phyloP scores from a whole-genome alignment of 208 protist species.

The Leishmania arabica region DNA sequence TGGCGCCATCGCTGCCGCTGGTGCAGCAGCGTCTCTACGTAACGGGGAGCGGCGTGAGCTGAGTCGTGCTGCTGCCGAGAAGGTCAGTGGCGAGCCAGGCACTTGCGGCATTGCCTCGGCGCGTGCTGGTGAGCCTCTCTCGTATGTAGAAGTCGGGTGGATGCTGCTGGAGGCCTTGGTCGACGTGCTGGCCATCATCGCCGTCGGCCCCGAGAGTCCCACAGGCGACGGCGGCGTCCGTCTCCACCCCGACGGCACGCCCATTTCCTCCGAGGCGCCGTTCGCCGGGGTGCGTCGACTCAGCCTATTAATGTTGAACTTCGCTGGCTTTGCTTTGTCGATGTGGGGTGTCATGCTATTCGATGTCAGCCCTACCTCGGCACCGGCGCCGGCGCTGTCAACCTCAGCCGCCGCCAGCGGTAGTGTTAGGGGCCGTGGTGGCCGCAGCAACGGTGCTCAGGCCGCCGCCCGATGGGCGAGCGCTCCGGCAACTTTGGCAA shows the following conservation, averaged over 20 bases:
- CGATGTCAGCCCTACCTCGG: slow-evolving; percentile 9
- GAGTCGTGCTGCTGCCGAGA: slow-evolving; percentile 11
- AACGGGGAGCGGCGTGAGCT: not conserved
- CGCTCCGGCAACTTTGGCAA: not conserved
- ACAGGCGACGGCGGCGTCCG: not conserved
- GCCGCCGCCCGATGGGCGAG: not conserved
- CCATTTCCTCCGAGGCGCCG: not conserved
- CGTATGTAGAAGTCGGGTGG: slow-evolving; percentile 24
- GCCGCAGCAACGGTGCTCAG: slow-evolving; percentile 7
- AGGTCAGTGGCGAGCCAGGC: not conserved
- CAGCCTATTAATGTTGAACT: slow-evolving; percentile 25
- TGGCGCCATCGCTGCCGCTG: slow-evolving; percentile 7
- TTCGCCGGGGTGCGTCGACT: slow-evolving; percentile 23
- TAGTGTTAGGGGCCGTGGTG: not conserved
- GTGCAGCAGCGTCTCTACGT: not conserved
- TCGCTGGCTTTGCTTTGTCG: slow-evolving; percentile 21
- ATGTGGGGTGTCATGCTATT: slow-evolving; percentile 28
- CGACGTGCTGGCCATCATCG: slow-evolving; percentile 21
- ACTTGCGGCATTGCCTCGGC: slow-evolving; percentile 7
- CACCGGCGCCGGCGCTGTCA: not conserved
- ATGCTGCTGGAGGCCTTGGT: slow-evolving; percentile 29
- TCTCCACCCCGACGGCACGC: slow-evolving; percentile 17
- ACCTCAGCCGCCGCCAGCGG: not conserved
- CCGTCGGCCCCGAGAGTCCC: slow-evolving; percentile 6
- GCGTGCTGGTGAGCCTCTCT: not conserved